Conservation (phyloP, 352 stramenopile genomes). For the Discostella stelligera region DNA sequence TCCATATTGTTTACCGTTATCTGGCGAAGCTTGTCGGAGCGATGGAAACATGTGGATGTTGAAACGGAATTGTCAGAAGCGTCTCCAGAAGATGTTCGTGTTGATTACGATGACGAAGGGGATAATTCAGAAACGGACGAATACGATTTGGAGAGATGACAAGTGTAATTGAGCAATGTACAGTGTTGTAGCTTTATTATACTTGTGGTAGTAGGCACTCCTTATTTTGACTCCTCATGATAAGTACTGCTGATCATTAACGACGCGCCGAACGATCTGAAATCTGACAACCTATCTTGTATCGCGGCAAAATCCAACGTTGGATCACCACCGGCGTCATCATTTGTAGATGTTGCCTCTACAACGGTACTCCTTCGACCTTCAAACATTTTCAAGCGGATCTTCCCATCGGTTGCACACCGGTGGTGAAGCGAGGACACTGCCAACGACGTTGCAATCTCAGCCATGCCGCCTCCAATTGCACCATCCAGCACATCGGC, state of each 20-base stretch:
- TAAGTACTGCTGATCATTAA: slow-evolving; percentile 44
- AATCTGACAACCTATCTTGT: slow-evolving; percentile 70
- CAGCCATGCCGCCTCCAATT: slow-evolving; percentile 23
- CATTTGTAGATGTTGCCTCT: slow-evolving; percentile 5
- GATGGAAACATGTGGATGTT: slow-evolving; percentile 10
- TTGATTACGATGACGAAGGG: background rate
- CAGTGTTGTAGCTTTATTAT: no score
- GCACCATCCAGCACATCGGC: background rate
- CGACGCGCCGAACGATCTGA: slow-evolving; percentile 68
- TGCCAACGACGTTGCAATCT: slow-evolving; percentile 45
- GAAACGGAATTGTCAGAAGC: background rate
- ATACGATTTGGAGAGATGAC: background rate
- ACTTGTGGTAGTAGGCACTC: no score
- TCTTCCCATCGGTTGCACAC: slow-evolving; percentile 43
- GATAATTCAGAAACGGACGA: background rate
- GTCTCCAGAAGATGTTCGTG: background rate
- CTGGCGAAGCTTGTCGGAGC: slow-evolving; percentile 52
- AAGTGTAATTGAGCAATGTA: background rate
- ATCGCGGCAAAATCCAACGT: slow-evolving; percentile 41
- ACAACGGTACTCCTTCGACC: slow-evolving; percentile 13
- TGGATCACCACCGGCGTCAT: background rate
- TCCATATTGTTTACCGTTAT: slow-evolving; percentile 81
- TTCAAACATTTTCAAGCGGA: slow-evolving; percentile 61
- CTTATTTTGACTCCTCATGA: slow-evolving; percentile 20
- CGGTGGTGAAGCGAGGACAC: slow-evolving; percentile 66